Conservation (phyloP, 176 grass and related monocot species). For the Carex kokanica region DNA sequence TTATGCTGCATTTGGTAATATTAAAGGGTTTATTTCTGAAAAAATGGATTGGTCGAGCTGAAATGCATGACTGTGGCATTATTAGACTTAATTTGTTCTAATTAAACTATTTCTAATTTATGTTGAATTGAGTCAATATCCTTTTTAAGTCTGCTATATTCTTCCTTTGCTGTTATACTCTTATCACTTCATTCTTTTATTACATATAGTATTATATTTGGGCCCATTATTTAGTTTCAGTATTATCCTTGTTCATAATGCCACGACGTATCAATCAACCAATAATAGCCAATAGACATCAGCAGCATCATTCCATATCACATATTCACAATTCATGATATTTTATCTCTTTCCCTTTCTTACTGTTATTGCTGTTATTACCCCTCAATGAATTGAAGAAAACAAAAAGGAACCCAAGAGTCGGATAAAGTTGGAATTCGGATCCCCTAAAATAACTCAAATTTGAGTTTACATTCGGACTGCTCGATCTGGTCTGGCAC, state of each 20-base stretch:
- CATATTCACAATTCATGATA: not conserved
- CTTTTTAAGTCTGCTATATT: too few species aligned
- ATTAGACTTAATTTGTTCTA: not conserved
- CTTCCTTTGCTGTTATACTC: too few species aligned
- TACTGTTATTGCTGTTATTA: not conserved
- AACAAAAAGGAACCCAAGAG: not conserved
- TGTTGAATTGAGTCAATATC: not conserved
- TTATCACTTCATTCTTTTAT: not conserved
- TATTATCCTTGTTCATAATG: not conserved
- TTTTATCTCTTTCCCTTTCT: not conserved
- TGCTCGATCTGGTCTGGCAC: too few species aligned
- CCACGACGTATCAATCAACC: not conserved
- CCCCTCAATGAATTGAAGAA: not conserved
- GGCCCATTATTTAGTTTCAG: too few species aligned
- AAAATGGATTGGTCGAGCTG: not conserved
- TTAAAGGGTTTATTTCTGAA: not conserved
- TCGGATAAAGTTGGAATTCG: too few species aligned
- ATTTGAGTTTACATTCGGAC: too few species aligned
- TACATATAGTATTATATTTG: too few species aligned
- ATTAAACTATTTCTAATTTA: too few species aligned
- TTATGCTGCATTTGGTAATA: not conserved
- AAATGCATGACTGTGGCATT: not conserved
- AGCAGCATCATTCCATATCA: not conserved
- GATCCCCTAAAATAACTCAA: too few species aligned
- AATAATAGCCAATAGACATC: not conserved